A percentile compares a stretch with the other conserved stretches of the same genome.
These are phyloP conservation scores for Boletellus sp. DNA, from an alignment of 768 basidiomycete species.

Conservation along the genomic window DNA sequence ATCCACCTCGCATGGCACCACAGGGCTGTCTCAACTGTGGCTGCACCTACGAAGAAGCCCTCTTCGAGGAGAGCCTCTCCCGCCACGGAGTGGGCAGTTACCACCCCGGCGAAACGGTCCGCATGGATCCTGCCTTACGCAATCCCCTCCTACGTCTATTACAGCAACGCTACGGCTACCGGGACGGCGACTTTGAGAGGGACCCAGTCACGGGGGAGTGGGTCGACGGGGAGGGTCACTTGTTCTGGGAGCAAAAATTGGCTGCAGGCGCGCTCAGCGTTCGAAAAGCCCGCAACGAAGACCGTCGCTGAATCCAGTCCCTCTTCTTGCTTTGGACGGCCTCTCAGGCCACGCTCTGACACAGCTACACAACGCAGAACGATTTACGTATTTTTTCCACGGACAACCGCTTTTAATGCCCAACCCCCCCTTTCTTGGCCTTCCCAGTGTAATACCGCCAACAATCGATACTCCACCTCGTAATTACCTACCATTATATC, in stretches of 20 bases:
- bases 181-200: conserved; percentile 83
- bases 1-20: conserved; percentile 79
- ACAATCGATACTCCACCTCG: conserved; percentile 19
- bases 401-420: conserved; percentile 21
- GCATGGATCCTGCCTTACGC: conserved; percentile 85
- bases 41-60: conserved; percentile 78
- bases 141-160: conserved; percentile 75
- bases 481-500: conserved; percentile 21
- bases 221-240: conserved; percentile 62
- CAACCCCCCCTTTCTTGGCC: conserved; percentile 1
- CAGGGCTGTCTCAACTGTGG: conserved; percentile 79
- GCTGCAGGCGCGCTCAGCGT: conserved; percentile 35
- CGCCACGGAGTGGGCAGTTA: conserved; percentile 80
- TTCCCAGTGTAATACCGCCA: conserved; percentile 17
- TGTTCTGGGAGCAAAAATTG: conserved; percentile 59
- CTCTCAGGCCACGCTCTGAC: conserved; percentile 8
- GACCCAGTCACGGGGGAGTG: conserved; percentile 62
- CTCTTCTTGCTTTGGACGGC: background rate
- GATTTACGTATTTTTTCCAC: conserved; percentile 23
- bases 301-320: conserved; percentile 32
- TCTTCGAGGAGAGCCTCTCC: conserved; percentile 81
- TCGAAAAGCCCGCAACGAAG: conserved; percentile 36
- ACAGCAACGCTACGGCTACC: conserved; percentile 69
- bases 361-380: conserved; percentile 14
- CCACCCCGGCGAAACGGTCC: conserved; percentile 77